Percentiles rank a stretch among this genome's conserved stretches.
These are phyloP conservation scores for Blastobotrys malaysiensis DNA, from an alignment of 1,139 yeast species.

Conservation along the genomic window DNA sequence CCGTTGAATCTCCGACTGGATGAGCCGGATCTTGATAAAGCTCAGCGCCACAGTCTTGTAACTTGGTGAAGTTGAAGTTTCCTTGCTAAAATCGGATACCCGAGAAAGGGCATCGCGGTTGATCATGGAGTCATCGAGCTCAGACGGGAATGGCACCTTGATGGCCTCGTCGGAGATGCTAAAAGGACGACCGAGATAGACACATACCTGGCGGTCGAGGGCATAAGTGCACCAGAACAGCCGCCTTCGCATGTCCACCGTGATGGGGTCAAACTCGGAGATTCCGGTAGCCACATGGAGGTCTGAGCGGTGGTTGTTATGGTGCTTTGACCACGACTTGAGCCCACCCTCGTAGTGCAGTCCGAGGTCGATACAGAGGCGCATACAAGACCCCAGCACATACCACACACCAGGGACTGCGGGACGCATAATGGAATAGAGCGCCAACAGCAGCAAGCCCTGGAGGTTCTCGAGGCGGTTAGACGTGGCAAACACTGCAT, in stretches of 20 bases:
- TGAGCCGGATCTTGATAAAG: conserved; percentile 60
- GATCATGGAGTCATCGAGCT: conserved; percentile 64
- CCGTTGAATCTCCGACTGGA: conserved; percentile 75
- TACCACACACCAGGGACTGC: conserved; percentile 89
- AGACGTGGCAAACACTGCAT: conserved; percentile 50
- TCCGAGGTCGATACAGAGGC: conserved; percentile 79
- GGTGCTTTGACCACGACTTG: conserved; percentile 24
- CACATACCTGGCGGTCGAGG: conserved; percentile 71
- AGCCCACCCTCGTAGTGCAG: conserved; percentile 55
- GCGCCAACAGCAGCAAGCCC: conserved; percentile 60
- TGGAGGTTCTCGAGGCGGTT: conserved; percentile 70
- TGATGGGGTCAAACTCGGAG: conserved; percentile 42
- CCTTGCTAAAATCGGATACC: conserved; percentile 25
- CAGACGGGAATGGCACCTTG: conserved; percentile 63
- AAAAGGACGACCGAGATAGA: conserved; percentile 66
- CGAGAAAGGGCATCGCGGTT: conserved; percentile 31
- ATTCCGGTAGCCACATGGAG: conserved; percentile 8
- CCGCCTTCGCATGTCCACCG: conserved; percentile 66
- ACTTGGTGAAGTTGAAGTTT: conserved; percentile 38
- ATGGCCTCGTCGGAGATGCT: conserved; percentile 68
- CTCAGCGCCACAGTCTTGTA: conserved; percentile 63
- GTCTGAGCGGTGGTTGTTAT: conserved; percentile 9
- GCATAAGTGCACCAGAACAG: conserved; percentile 88
- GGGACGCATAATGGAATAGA: conserved; percentile 53
- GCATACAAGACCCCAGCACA: conserved; percentile 70